Conservation (phyloP, 2,329 filamentous ascomycete genomes). For the Colletotrichum navitas region DNA sequence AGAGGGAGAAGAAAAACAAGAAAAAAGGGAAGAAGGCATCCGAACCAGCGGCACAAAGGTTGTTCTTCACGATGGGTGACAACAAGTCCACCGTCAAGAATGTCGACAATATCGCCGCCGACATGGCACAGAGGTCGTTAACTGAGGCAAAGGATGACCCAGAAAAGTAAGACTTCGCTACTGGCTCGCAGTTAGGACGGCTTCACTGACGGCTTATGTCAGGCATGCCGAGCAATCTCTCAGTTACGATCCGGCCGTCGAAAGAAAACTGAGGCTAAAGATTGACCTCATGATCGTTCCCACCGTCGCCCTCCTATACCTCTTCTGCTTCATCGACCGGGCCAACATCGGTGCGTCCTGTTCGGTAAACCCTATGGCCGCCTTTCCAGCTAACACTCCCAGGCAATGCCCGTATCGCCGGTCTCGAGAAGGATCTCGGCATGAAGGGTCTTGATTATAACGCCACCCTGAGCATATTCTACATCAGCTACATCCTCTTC, state of each 20-base stretch:
- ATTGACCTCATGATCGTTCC: constrained; percentile 73
- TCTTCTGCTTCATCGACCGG: constrained; percentile 77
- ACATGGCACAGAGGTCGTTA: constrained; percentile 14
- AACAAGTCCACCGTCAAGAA: constrained; percentile 30
- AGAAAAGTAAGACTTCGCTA: constrained; percentile 17
- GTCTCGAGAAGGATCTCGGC: constrained; percentile 67
- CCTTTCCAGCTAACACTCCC: constrained; percentile 7
- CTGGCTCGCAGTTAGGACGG: no score
- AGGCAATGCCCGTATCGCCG: constrained; percentile 72
- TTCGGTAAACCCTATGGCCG: neutral
- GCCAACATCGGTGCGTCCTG: constrained; percentile 70
- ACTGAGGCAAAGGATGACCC: constrained; percentile 8
- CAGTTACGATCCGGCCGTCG: constrained; percentile 47
- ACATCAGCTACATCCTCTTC: constrained; percentile 74
- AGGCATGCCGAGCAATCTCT: constrained; percentile 17
- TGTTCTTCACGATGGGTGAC: constrained; percentile 15
- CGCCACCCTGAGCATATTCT: constrained; percentile 70
- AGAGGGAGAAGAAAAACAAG: neutral
- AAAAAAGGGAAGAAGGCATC: constrained; percentile 9
- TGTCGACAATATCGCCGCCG: constrained; percentile 29
- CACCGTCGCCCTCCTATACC: constrained; percentile 71
- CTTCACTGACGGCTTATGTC: neutral
- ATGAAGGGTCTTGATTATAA: constrained; percentile 73
- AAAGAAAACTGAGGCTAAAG: constrained; percentile 64
- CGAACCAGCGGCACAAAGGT: neutral